A percentile compares a stretch with the other conserved stretches of the same genome.
Evolutionary conservation across 441 rosid genomes (phyloP).

Genomic region (Capsella rubella): DNA sequence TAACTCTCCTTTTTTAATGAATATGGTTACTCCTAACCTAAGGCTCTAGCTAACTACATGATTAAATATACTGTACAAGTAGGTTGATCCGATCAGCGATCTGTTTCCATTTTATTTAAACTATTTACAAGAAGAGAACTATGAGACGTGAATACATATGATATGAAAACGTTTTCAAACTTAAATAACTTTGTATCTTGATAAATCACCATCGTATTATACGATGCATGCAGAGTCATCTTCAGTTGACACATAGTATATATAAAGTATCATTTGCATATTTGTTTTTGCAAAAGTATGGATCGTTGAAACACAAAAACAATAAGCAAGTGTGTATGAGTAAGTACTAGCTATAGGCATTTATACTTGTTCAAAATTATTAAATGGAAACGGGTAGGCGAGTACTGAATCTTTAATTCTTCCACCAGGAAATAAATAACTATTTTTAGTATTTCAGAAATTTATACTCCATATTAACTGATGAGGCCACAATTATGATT

Average conservation of each 20-base stretch:
- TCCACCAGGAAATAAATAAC: constrained; percentile 39
- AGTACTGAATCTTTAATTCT: constrained; percentile 43
- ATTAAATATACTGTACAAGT: neutral
- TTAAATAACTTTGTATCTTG: neutral
- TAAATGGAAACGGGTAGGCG: constrained; percentile 71
- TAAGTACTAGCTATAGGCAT: constrained; percentile 58
- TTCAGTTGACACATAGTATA: neutral
- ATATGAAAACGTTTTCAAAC: neutral
- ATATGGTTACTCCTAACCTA: neutral
- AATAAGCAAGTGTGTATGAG: neutral
- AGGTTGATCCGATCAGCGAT: neutral
- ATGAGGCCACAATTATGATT: constrained; percentile 33
- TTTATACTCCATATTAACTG: constrained; percentile 1
- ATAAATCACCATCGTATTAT: no score
- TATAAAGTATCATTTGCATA: neutral
- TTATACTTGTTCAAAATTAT: constrained; percentile 59
- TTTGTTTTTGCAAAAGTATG: neutral
- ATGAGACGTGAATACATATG: neutral
- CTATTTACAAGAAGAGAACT: neutral
- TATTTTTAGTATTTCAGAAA: constrained; percentile 16
- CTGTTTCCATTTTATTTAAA: neutral
- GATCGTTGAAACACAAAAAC: neutral
- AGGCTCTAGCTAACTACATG: neutral
- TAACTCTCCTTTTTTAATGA: neutral
- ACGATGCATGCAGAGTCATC: constrained; percentile 10